phyloP scores from a whole-genome alignment of 164 flowering plant species.

The Vitis labrusca region DNA sequence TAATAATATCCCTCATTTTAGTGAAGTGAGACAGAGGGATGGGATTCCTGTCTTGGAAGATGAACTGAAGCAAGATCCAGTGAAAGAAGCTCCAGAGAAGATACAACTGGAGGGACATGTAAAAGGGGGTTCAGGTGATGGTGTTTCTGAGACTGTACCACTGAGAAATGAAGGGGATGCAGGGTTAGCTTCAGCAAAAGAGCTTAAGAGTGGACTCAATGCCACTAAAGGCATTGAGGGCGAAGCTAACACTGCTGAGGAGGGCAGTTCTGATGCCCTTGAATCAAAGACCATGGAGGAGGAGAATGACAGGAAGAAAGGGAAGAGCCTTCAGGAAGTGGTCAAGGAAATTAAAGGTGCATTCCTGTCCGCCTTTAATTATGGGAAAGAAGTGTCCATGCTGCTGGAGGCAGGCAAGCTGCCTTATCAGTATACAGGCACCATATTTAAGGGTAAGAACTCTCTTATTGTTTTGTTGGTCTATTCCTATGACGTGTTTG shows the following conservation, averaged over 20 bases:
- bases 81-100: not conserved
- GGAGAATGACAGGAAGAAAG: no score
- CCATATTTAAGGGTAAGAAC: not conserved
- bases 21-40: conserved; percentile 6
- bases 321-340: not conserved
- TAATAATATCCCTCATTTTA: not conserved
- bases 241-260: no score
- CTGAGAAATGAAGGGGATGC: no score
- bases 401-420: conserved; percentile 16
- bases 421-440: conserved; percentile 8
- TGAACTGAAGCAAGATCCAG: not conserved
- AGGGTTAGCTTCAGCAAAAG: not conserved
- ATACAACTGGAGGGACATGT: not conserved
- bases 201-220: not conserved
- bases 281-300: no score
- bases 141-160: not conserved
- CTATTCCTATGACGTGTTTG: no score
- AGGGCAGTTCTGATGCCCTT: no score
- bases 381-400: conserved; percentile 12
- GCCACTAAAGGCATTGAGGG: no score
- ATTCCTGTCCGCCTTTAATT: conserved; percentile 7
- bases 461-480: no score
- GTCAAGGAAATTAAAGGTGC: conserved; percentile 3
- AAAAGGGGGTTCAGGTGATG: not conserved
- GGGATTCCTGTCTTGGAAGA: conserved; percentile 28